Base-by-base conservation (phyloP, 768 basidiomycete species). In the Epithele typhae region DNA sequence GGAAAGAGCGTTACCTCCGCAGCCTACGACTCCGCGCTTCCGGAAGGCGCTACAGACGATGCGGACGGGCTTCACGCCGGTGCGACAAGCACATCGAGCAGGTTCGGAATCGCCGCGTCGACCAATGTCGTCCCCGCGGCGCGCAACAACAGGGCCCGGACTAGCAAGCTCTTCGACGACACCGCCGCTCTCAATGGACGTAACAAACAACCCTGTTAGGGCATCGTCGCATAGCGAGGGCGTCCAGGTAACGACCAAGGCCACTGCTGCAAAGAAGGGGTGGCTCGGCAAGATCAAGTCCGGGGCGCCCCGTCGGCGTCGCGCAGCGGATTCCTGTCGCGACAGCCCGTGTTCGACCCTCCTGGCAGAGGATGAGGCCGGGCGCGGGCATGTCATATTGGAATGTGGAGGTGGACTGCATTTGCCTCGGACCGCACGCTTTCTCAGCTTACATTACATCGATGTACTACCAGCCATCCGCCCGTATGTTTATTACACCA, bases 261-360 rank as follows among this genome's bases (percentile, higher is more conserved):
- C 25, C 12, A 78, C 79, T 55, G 68, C 70, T 37, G 65, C 70
- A 27, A 82, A 84, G 61, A 73, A 78, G 57, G 79, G 81, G 46
- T 88, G 86, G 86, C 60, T 87, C 17, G 82, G 81, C 11, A 86
- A 83, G 65, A 82, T 86, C 52, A 74, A 81, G 60, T 76, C 77
- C 6, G 67, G 27, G n/a, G n/a, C 2, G 43, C 60, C 17, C 48
- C 53, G 11, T 39, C 33, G 14, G 38, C 47, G 17, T 17, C 51
- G 3, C 51, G 51, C 18, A 17, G 21, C 11, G 40, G 34, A 25
- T 42, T 46, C 14, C 10, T 45, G 3, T 25, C 51, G 2, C 45
- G 51, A 18, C 51, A 46, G 22, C 51, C 51, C 2, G 22, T 47
- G 2, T 52, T 44, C 21, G 51, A 48, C 41, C 46, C 51, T 3